Evolutionary conservation across 2,329 filamentous ascomycete genomes (phyloP).

Genomic region (Microcyclosporella mali): DNA sequence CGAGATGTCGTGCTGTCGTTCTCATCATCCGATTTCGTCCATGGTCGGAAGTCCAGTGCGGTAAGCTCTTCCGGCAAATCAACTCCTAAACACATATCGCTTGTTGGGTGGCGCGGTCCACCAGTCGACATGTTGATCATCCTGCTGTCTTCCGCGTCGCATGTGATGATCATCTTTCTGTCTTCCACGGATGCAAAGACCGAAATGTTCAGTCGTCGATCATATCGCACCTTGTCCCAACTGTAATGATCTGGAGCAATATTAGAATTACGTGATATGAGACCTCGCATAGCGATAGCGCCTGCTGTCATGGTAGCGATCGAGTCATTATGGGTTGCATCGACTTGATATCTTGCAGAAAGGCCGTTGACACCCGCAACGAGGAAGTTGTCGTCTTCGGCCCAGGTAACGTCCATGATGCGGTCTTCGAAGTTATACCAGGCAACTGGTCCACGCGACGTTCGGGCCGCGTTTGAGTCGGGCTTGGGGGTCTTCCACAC

Average conservation of each 20-base stretch:
- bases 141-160: constrained; percentile 19
- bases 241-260: constrained; percentile 9
- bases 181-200: constrained; percentile 29
- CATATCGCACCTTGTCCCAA: constrained; percentile 34
- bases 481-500: constrained; percentile 21
- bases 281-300: constrained; percentile 14
- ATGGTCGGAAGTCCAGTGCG: constrained; percentile 38
- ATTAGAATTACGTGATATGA: constrained; percentile 13
- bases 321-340: constrained; percentile 10
- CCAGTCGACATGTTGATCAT: no score
- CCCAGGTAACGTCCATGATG: constrained; percentile 42
- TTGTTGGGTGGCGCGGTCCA: no score
- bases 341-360: constrained; percentile 18
- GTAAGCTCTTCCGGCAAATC: constrained; percentile 18
- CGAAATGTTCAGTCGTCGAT: constrained; percentile 28
- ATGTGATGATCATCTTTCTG: constrained; percentile 31
- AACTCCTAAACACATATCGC: constrained; percentile 7
- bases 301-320: constrained; percentile 3
- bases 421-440: constrained; percentile 38
- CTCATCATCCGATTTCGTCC: constrained; percentile 9
- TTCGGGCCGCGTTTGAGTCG: constrained; percentile 2
- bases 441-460: constrained; percentile 32
- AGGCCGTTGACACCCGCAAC: constrained; percentile 37
- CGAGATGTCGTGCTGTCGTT: constrained; percentile 1
- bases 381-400: constrained; percentile 37